phyloP scores from a whole-genome alignment of 495 filamentous ascomycete species.

The Penicillium mononematosum region DNA sequence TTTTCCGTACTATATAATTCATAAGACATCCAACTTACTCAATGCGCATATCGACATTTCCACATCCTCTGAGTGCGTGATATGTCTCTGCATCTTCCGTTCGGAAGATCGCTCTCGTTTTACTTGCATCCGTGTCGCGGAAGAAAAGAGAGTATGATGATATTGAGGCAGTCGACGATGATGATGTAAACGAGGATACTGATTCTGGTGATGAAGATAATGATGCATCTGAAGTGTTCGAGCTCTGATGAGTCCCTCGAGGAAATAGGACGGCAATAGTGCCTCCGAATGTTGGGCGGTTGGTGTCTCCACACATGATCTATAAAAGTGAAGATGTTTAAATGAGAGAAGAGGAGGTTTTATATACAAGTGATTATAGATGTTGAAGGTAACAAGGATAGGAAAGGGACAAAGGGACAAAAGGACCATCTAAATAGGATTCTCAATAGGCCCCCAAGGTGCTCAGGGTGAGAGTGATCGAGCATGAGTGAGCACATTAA shows the following conservation, averaged over 20 bases:
- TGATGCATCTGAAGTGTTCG: constrained; percentile 21
- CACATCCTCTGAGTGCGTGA: constrained; percentile 13
- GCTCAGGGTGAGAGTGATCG: constrained; percentile 24
- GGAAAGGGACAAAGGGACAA: neutral
- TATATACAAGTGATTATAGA: neutral
- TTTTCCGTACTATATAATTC: neutral
- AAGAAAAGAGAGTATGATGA: constrained; percentile 41
- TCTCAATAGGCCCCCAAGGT: constrained; percentile 9
- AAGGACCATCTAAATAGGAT: constrained; percentile 1
- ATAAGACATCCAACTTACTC: constrained; percentile 28
- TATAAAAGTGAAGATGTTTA: constrained; percentile 4
- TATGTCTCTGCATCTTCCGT: constrained; percentile 29
- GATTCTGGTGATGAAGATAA: constrained; percentile 33
- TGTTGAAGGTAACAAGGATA: neutral
- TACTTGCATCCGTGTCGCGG: constrained; percentile 22
- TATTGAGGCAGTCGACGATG: constrained; percentile 16
- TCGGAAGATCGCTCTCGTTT: constrained; percentile 33
- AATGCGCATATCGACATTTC: constrained; percentile 34
- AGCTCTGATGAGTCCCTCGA: constrained; percentile 16
- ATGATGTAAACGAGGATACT: constrained; percentile 18
- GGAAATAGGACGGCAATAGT: constrained; percentile 33
- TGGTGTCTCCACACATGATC: constrained; percentile 29
- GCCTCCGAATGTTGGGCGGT: constrained; percentile 24
- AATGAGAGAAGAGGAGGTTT: neutral
- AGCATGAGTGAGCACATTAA: constrained; percentile 22